phyloP scores from a whole-genome alignment of 2,329 filamentous ascomycete species.

The Epichloe amarillans region DNA sequence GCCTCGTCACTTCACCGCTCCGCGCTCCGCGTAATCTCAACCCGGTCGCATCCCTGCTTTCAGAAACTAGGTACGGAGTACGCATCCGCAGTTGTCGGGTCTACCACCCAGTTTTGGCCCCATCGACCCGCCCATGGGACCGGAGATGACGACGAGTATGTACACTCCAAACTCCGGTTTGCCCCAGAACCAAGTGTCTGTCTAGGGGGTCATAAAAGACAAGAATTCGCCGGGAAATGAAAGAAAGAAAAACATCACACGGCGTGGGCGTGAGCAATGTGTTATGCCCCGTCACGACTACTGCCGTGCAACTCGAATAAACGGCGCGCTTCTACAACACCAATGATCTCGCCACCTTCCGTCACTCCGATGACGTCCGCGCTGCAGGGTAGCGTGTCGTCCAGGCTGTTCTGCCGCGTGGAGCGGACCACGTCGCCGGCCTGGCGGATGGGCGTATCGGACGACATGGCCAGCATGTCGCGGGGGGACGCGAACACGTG shows the following conservation, averaged over 20 bases:
- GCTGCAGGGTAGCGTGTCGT: slow-evolving; percentile 12
- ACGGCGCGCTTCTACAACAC: slow-evolving; percentile 8
- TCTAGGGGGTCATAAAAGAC: no score
- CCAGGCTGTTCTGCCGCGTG: slow-evolving; percentile 7
- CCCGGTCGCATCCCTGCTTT: no score
- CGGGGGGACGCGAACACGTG: slow-evolving; percentile 34
- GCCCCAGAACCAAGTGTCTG: no score
- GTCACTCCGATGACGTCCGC: slow-evolving; percentile 18
- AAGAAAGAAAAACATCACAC: no score
- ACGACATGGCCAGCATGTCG: slow-evolving; percentile 47
- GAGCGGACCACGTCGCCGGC: slow-evolving; percentile 36
- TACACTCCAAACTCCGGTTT: no score
- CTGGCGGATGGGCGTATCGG: slow-evolving; percentile 40
- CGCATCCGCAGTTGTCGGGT: no score
- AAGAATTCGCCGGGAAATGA: neutral
- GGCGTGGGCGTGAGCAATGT: neutral
- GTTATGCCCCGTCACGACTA: neutral
- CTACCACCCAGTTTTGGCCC: no score
- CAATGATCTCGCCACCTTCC: slow-evolving; percentile 15
- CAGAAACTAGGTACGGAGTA: no score
- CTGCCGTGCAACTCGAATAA: slow-evolving; percentile 3
- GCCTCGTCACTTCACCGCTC: no score
- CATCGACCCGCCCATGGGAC: no score
- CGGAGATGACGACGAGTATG: no score
- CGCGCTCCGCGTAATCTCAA: no score